phyloP scores from a whole-genome alignment of 2,329 filamentous ascomycete genomes.

The Aureobasidium sp. region DNA sequence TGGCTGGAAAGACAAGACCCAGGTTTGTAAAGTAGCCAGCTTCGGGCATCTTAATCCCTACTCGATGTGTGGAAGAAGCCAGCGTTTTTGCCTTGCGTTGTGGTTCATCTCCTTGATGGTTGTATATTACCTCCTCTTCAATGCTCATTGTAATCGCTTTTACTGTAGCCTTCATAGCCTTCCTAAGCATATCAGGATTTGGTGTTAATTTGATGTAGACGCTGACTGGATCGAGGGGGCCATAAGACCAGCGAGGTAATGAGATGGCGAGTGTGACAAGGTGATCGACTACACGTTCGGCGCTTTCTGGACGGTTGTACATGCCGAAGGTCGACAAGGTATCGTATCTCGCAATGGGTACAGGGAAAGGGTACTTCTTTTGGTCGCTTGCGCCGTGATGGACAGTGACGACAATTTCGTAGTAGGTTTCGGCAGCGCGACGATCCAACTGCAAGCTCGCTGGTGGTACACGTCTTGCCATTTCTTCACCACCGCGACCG shows the following conservation, averaged over 20 bases:
- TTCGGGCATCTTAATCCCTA: constrained; percentile 80
- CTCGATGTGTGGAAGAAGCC: constrained; percentile 70
- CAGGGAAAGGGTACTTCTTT: constrained; percentile 83
- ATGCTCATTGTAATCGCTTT: constrained; percentile 89
- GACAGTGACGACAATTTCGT: constrained; percentile 91
- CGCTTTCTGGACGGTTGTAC: constrained; percentile 94
- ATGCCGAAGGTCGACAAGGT: constrained; percentile 97
- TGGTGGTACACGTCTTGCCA: constrained; percentile 80
- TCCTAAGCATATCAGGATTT: constrained; percentile 83
- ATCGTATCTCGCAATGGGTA: constrained; percentile 88
- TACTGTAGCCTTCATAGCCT: constrained; percentile 86
- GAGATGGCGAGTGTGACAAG: constrained; percentile 87
- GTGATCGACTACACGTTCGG: constrained; percentile 78
- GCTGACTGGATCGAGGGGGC: constrained; percentile 86
- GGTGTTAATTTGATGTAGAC: constrained; percentile 93
- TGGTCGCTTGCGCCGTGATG: constrained; percentile 83
- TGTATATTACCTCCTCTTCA: constrained; percentile 98
- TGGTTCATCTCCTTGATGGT: constrained; percentile 93
- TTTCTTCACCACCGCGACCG: constrained; percentile 81
- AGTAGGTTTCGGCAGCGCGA: constrained; percentile 92
- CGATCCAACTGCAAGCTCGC: constrained; percentile 84
- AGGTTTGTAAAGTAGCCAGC: constrained; percentile 89
- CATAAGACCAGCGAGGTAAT: constrained; percentile 91
- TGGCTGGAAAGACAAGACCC: constrained; percentile 80
- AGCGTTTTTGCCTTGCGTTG: constrained; percentile 82